Evolutionary conservation across 768 basidiomycete genomes (phyloP), one percentile per base, ranked within the genome.

Genomic region (Auricularia sp.): DNA sequence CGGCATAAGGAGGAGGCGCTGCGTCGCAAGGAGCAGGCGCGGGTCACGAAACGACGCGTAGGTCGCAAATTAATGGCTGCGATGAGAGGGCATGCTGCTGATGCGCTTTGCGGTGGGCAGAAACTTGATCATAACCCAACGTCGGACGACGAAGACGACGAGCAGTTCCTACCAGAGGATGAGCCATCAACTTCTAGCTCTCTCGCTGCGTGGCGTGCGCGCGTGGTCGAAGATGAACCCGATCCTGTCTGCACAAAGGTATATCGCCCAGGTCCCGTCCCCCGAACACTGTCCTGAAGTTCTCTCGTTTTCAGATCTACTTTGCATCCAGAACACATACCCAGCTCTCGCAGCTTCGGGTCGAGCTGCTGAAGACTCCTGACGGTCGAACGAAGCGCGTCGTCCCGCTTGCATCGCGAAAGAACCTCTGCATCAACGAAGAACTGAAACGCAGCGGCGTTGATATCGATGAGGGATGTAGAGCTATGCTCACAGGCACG

Each of bases 311-410:
- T 0, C 39, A 93, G 79, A 87, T 98, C 66, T 97, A 86, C 73
- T 97, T 95, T 71, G 90, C 95, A 0, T 98, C 97, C 0, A 81
- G 96, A 36, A 99, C 96, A 0, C 96, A 99, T 75, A 95, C 95
- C 1, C 96, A 99, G 71, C 83, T 99, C 3, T 81, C 93, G 1
- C 96, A 99, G 73, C 81, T 98, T 3, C 79, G 94, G 18, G 87
- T 89, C 3, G 97, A 99, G 71, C 78, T 98, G 10, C 81, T 77
- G 47, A 88, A 85, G 69, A 82, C 96, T n/a, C 61, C 64, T n/a
- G 67, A 68, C 10, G 63, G 68, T 1, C 16, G 72, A 44, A 64
- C 77, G 66, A 72, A 77, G 18, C 85, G 93, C 35, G 79, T 87
- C 0, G 90, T 97, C n/a, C 84, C 94, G 18, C 81, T 99, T 8